Conservation (phyloP, 2,329 filamentous ascomycete genomes). For the Xylariaceae sp. region DNA sequence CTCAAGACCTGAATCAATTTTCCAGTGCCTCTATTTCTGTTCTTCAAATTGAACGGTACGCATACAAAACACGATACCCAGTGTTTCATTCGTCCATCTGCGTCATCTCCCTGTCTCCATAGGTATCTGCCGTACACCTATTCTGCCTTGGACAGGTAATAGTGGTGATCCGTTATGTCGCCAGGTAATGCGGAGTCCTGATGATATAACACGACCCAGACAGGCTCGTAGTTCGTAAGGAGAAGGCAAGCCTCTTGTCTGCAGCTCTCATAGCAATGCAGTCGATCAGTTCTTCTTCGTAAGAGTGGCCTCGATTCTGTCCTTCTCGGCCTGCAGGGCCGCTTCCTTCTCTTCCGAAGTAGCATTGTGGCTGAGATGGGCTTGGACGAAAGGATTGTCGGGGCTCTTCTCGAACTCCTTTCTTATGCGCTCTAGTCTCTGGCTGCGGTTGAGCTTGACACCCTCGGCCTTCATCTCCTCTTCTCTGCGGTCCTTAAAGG, state of each 20-base stretch:
- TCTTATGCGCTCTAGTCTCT: slow-evolving; percentile 74
- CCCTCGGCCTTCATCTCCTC: slow-evolving; percentile 82
- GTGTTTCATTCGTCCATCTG: too few species aligned
- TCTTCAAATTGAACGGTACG: too few species aligned
- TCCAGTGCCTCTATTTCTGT: too few species aligned
- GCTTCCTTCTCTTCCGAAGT: slow-evolving; percentile 68
- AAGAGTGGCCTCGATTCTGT: slow-evolving; percentile 59
- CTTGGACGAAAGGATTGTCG: slow-evolving; percentile 92
- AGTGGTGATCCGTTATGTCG: not conserved
- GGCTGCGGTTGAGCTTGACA: slow-evolving; percentile 67
- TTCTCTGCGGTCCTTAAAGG: slow-evolving; percentile 74
- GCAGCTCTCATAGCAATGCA: not conserved
- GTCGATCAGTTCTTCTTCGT: slow-evolving; percentile 3
- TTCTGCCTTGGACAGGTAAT: too few species aligned
- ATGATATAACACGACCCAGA: not conserved
- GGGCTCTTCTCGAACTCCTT: slow-evolving; percentile 95
- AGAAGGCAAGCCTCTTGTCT: not conserved
- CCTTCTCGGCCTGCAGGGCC: slow-evolving; percentile 60
- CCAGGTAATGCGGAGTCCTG: too few species aligned
- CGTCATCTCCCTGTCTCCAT: too few species aligned
- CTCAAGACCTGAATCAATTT: too few species aligned
- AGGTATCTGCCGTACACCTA: too few species aligned
- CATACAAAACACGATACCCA: too few species aligned
- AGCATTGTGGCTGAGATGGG: slow-evolving; percentile 68
- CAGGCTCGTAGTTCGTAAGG: not conserved